Conservation (phyloP, 2,329 filamentous ascomycete species). For the Cordyceps militaris region DNA sequence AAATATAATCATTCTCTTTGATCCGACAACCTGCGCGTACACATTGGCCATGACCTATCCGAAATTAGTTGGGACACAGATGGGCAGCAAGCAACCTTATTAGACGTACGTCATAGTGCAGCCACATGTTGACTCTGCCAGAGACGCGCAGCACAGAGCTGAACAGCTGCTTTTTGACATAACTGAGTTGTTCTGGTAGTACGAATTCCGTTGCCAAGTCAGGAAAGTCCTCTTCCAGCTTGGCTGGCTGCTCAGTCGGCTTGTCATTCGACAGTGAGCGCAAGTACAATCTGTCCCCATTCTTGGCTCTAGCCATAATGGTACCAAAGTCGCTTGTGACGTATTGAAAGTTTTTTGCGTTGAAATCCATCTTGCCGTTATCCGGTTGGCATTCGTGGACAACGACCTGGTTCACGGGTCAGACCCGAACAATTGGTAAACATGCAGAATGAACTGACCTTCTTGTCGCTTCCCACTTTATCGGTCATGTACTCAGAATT, state of each 20-base stretch:
- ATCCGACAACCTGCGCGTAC: slow-evolving; percentile 69
- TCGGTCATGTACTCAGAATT: slow-evolving; percentile 58
- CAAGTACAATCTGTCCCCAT: slow-evolving; percentile 64
- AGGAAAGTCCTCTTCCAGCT: slow-evolving; percentile 65
- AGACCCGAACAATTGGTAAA: not conserved
- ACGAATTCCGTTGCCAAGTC: slow-evolving; percentile 60
- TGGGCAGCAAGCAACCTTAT: no score
- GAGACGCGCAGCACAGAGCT: slow-evolving; percentile 76
- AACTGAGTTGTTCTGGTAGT: slow-evolving; percentile 54
- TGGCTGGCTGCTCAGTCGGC: slow-evolving; percentile 63
- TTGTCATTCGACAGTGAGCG: slow-evolving; percentile 64
- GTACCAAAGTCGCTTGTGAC: slow-evolving; percentile 57
- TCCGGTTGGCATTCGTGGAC: slow-evolving; percentile 58
- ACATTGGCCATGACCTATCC: slow-evolving; percentile 75
- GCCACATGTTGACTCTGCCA: slow-evolving; percentile 77
- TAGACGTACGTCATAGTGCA: slow-evolving; percentile 71
- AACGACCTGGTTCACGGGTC: slow-evolving; percentile 45
- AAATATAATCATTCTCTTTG: slow-evolving; percentile 69
- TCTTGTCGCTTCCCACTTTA: slow-evolving; percentile 52
- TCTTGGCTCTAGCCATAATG: slow-evolving; percentile 55
- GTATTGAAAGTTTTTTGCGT: slow-evolving; percentile 76
- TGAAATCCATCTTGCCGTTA: slow-evolving; percentile 68
- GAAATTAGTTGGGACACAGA: slow-evolving; percentile 5
- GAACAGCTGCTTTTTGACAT: slow-evolving; percentile 57
- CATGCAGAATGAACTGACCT: slow-evolving; percentile 37